Base-by-base conservation (phyloP, 164 flowering plant species). In the Tetrastigma voinierianum region DNA sequence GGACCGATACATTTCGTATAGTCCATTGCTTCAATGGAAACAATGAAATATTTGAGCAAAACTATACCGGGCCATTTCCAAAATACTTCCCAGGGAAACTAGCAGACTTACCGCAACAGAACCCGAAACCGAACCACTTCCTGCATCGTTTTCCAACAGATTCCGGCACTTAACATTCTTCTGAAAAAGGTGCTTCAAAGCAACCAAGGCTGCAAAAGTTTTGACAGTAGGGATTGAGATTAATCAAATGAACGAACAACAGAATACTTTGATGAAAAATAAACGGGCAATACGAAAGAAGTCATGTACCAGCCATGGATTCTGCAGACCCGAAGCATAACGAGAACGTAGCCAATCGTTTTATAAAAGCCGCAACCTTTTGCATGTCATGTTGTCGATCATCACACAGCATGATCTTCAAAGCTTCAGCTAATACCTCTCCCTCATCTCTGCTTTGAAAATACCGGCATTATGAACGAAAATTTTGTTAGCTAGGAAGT, bases 371-470 rank as follows among this genome's bases (percentile, higher is more conserved):
- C 56, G 97, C 96, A 64, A 96, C 93, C 72, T 96, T 81, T 73
- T 86, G 97, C 98, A 91, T 94, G 80, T 94, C 98, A 77, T 90
- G 96, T 49, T 95, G 96, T 63, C 97, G 83, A 59, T 88, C 98
- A 43, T 95, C 94, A 74, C 94, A 95, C 71, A 95, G 69, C 97
- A 95, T 90, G 20, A 78, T 77, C 84, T 87, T 95, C 55, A 95
- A 63, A 70, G 97, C 96, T 74, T 92, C 98, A 49, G 97, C 91
- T 51, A 95, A 77, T 25, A 90, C 84, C 68, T 82, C 97, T 25
- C 98, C 98, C 44, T 79, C 78, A 77, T 90, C 89, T 78, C 98
- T 91, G 87, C 57, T 40, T 18, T 48, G 47, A 8, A 49, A 46
- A 46, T 43, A 48, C 44, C 43, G 64, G 54, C 12, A 51, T 8